A percentile compares a stretch with the other conserved stretches of the same genome.
These are phyloP conservation scores for Azolla pinnata DNA, from an alignment of 75 land plant genomes.

Conservation along the genomic window DNA sequence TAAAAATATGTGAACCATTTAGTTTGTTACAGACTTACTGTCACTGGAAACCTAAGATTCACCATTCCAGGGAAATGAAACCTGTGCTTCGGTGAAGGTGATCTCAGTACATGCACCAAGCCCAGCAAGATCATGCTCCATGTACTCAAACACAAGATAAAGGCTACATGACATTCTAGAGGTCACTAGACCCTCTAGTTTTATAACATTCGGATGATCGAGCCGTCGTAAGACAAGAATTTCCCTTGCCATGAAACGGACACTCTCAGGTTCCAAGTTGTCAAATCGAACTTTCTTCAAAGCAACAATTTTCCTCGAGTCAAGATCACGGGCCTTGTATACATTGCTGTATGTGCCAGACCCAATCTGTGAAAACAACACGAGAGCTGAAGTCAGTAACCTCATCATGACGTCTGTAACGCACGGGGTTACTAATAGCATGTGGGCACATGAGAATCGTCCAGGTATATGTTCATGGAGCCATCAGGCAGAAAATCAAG, in stretches of 20 bases:
- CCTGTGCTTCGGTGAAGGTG: slow-evolving; percentile 89
- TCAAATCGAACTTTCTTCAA: slow-evolving; percentile 62
- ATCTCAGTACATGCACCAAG: slow-evolving; percentile 73
- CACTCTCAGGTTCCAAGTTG: slow-evolving; percentile 92
- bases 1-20: neutral
- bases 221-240: slow-evolving; percentile 80
- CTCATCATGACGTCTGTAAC: no score
- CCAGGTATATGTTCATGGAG: no score
- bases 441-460: no score
- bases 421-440: no score
- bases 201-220: slow-evolving; percentile 88
- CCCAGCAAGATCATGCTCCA: slow-evolving; percentile 96
- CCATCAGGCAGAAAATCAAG: no score
- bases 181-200: slow-evolving; percentile 85
- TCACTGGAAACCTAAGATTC: no score
- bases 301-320: slow-evolving; percentile 44
- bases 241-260: slow-evolving; percentile 93
- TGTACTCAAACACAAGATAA: slow-evolving; percentile 94
- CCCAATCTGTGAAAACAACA: slow-evolving; percentile 20
- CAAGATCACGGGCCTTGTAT: slow-evolving; percentile 40
- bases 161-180: slow-evolving; percentile 93
- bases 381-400: no score
- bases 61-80: no score
- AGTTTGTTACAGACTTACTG: no score
- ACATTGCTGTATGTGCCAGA: slow-evolving; percentile 29